Conservation (phyloP, 2,329 filamentous ascomycete species). For the Elsinoe australis region DNA sequence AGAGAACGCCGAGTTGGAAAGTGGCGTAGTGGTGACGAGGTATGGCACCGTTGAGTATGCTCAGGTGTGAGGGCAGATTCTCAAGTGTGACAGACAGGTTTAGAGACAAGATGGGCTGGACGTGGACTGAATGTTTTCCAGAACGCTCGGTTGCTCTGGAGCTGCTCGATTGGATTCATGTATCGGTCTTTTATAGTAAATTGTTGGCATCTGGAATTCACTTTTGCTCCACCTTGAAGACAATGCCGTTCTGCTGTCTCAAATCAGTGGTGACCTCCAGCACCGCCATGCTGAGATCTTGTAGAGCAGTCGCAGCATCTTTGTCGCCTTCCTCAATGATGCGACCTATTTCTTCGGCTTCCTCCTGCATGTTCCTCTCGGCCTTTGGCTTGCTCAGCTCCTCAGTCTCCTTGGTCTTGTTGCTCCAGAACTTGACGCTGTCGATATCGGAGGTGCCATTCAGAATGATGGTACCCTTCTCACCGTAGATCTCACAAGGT, state of each 20-base stretch:
- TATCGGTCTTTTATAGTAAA: not conserved
- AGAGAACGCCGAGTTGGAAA: not conserved
- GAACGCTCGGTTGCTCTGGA: not conserved
- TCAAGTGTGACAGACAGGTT: too few relatives aligned
- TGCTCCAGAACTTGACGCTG: constrained; percentile 35
- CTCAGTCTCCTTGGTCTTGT: constrained; percentile 37
- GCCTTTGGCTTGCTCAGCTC: constrained; percentile 36
- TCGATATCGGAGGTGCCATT: constrained; percentile 41
- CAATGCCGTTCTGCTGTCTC: constrained; percentile 38
- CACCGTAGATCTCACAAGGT: constrained; percentile 42
- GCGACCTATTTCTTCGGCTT: constrained; percentile 40
- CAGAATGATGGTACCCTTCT: constrained; percentile 40
- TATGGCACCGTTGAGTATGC: not conserved
- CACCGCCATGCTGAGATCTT: constrained; percentile 37
- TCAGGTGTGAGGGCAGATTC: not conserved
- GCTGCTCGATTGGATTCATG: not conserved
- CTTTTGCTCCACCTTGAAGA: constrained; percentile 26
- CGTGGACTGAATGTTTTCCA: too few relatives aligned
- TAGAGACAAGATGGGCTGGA: too few relatives aligned
- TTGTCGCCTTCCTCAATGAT: constrained; percentile 37
- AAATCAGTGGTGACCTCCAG: constrained; percentile 38
- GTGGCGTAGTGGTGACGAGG: not conserved
- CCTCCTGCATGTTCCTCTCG: constrained; percentile 41
- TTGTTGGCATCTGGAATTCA: not conserved
- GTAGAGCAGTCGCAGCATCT: constrained; percentile 33